These are phyloP conservation scores for Rostrohypoxylon terebratum DNA, from an alignment of 495 filamentous ascomycete species.

Conservation along the genomic window DNA sequence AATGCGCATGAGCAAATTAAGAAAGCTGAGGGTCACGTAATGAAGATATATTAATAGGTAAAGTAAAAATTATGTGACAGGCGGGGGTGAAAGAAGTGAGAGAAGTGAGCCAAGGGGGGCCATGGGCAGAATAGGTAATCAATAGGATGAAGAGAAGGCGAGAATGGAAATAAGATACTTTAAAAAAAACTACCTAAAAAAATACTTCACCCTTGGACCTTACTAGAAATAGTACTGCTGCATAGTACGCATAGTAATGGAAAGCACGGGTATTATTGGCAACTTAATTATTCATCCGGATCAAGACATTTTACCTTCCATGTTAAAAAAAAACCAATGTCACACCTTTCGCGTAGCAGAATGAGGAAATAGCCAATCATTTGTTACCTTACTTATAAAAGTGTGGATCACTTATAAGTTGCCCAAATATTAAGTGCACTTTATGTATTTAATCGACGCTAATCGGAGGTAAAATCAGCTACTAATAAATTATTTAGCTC, in stretches of 20 bases:
- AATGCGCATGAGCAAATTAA: conserved; percentile 8
- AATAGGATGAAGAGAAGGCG: not conserved
- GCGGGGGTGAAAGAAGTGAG: not conserved
- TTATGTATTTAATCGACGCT: conserved; percentile 45
- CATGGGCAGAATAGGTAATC: not conserved
- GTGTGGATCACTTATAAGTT: conserved; percentile 43
- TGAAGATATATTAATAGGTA: conserved; percentile 12
- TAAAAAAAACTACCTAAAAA: not conserved
- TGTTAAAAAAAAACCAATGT: conserved; percentile 32
- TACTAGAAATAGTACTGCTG: not conserved
- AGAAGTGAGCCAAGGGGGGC: not conserved
- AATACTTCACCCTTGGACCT: not conserved
- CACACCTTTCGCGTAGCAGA: conserved; percentile 38
- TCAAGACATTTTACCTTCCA: conserved; percentile 38
- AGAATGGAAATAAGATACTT: not conserved
- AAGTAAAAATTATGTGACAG: not conserved
- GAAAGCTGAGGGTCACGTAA: not conserved
- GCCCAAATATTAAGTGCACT: conserved; percentile 36
- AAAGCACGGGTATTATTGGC: conserved; percentile 17
- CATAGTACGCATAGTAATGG: too few species aligned
- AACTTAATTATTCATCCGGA: conserved; percentile 36
- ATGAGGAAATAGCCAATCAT: conserved; percentile 31
- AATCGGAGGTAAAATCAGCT: conserved; percentile 44
- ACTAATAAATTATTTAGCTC: conserved; percentile 39
- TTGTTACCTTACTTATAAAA: conserved; percentile 20